Conservation (phyloP, 1,284 basidiomycete species). For the Moesziomyces sp. region DNA sequence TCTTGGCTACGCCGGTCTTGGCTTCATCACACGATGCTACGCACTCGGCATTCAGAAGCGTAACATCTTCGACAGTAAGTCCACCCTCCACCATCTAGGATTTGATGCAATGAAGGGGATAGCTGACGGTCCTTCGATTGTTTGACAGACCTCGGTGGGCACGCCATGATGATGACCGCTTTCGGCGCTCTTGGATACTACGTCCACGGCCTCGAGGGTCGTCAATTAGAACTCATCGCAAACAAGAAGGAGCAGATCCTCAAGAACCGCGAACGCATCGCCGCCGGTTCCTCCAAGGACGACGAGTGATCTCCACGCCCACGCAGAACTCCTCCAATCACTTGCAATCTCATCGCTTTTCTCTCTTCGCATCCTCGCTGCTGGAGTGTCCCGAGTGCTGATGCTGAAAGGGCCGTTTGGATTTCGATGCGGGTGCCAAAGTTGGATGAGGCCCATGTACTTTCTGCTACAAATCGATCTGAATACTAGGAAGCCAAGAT, state of each 20-base stretch:
- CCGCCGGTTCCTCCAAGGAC: conserved; percentile 10
- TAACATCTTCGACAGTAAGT: conserved; percentile 67
- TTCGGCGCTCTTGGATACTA: conserved; percentile 65
- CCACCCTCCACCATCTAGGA: not conserved
- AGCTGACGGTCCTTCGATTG: not conserved
- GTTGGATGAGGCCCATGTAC: too few species aligned
- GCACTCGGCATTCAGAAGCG: conserved; percentile 66
- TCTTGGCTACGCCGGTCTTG: conserved; percentile 64
- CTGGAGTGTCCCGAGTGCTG: too few species aligned
- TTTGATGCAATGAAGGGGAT: too few species aligned
- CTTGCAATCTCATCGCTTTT: too few species aligned
- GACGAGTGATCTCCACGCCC: conserved; percentile 13
- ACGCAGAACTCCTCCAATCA: not conserved
- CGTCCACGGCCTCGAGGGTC: conserved; percentile 62
- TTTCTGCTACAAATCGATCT: too few species aligned
- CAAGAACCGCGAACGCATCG: conserved; percentile 47
- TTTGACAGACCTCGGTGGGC: conserved; percentile 59
- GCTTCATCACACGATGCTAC: conserved; percentile 65
- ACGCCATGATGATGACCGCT: conserved; percentile 57
- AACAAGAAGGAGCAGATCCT: conserved; percentile 64
- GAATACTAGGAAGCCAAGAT: too few species aligned
- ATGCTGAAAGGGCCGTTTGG: too few species aligned
- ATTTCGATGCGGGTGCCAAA: too few species aligned
- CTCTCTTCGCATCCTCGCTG: too few species aligned
- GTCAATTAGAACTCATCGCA: conserved; percentile 54